Evolutionary conservation across 495 filamentous ascomycete species (phyloP).

Genomic region (Cercophora samala): DNA sequence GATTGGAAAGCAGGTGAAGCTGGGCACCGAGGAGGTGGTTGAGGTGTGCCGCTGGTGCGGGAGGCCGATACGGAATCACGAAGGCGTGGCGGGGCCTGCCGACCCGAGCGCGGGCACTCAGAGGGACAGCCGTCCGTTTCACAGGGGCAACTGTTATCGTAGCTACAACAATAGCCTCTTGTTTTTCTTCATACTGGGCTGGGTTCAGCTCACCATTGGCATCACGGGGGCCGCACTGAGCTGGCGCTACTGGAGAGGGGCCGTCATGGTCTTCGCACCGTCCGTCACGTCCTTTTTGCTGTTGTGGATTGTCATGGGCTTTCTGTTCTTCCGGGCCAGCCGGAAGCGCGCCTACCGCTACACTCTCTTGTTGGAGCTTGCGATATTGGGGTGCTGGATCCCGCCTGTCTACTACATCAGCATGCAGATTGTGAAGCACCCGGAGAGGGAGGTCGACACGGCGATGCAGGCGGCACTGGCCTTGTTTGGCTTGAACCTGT

Average conservation of each 20-base stretch:
- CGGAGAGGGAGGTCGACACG: background rate
- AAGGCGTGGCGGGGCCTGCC: background rate
- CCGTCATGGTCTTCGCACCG: conserved; percentile 27
- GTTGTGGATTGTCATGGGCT: conserved; percentile 28
- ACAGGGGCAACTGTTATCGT: conserved; percentile 25
- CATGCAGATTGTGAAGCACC: conserved; percentile 3
- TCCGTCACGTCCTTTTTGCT: conserved; percentile 30
- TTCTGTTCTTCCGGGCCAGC: conserved; percentile 24
- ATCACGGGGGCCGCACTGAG: conserved; percentile 25
- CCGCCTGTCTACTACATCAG: conserved; percentile 28
- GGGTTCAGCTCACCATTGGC: conserved; percentile 29
- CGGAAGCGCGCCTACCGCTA: conserved; percentile 19
- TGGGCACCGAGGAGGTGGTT: conserved; percentile 24
- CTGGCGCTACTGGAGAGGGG: conserved; percentile 27
- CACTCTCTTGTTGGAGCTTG: conserved; percentile 28
- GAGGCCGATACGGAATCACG: conserved; percentile 20
- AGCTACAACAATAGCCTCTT: conserved; percentile 27
- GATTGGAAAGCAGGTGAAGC: conserved; percentile 22
- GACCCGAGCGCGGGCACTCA: background rate
- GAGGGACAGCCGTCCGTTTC: conserved; percentile 17
- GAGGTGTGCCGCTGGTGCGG: conserved; percentile 35
- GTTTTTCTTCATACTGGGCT: conserved; percentile 27
- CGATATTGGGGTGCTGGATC: conserved; percentile 32
- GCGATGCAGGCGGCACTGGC: conserved; percentile 17
- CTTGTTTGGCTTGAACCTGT: conserved; percentile 32